Base-by-base conservation (phyloP, 1,284 basidiomycete species). In the Cutaneotrichosporon cavernicola region DNA sequence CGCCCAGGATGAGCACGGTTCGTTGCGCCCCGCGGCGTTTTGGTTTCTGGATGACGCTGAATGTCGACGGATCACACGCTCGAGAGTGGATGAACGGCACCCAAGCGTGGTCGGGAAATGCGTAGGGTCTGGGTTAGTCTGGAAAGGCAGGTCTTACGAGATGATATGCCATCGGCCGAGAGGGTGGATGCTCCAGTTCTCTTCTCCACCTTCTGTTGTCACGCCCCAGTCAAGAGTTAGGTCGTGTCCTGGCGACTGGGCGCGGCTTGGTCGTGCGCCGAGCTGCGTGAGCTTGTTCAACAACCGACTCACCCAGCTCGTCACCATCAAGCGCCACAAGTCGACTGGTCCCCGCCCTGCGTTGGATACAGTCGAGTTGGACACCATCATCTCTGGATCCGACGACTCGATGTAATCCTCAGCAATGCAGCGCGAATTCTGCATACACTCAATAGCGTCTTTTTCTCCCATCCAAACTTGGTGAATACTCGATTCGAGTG, bases 101-200 rank as follows among this genome's bases (percentile, higher is more conserved):
- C 21, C 43, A 64, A 4, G 58, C 34, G 58, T 30, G 66, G 59
- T 13, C 73, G 65, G 70, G 64, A 68, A 21, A 58, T 38, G 16
- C 60, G 66, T 52, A 66, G 70, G 67, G 68, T 65, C 63, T 64
- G 46, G 7, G 2, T 21, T 18, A 14, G 14, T 2, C 8, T 56
- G 16, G 31, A 52, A 10, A 7, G 7, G 14, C 13, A 21, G 5
- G 2, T 16, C 63, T 47, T 36, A 64, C 63, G 58, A 26, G 8
- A 64, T 51, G 26, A 51, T 31, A 52, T 58, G 59, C 38, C 30
- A 13, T 16, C 58, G 43, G 3, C 63, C 63, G 16, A 64, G 53
- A 4, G 63, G 63, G 10, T 60, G 22, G 58, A 60, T 56, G 8
- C 47, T 31, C 63, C 63, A 64, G 51, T 16, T 9, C 30, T 53